Evolutionary conservation across 768 basidiomycete species (phyloP).

Genomic region (Artomyces pyxidatus): DNA sequence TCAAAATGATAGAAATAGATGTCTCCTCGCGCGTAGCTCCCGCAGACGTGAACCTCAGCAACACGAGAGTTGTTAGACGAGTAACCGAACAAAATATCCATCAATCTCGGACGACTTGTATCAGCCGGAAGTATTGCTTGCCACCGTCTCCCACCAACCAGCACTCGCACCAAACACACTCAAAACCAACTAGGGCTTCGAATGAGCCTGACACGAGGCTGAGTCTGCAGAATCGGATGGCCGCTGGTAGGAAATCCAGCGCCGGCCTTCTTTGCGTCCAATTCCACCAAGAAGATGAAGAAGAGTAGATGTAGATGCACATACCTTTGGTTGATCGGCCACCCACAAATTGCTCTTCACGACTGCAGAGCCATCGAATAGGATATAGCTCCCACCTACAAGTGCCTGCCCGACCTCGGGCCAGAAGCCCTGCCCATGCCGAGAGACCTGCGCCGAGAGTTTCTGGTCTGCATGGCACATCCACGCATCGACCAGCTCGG

Average conservation of each 20-base stretch:
- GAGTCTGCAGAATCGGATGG: constrained; percentile 22
- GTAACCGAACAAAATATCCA: constrained; percentile 27
- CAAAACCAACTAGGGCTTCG: constrained; percentile 62
- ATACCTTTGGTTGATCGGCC: constrained; percentile 43
- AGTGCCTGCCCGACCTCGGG: constrained; percentile 64
- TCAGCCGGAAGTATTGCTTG: constrained; percentile 60
- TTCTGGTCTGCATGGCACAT: constrained; percentile 94
- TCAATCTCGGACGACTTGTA: constrained; percentile 90
- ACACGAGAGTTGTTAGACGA: constrained; percentile 85
- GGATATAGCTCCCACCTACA: constrained; percentile 84
- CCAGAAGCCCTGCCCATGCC: constrained; percentile 66
- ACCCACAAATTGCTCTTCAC: constrained; percentile 42
- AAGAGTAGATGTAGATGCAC: constrained; percentile 25
- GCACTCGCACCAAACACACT: constrained; percentile 17
- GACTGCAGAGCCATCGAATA: constrained; percentile 61
- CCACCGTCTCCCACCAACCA: constrained; percentile 22
- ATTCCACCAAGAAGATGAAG: constrained; percentile 2
- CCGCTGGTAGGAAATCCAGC: constrained; percentile 62
- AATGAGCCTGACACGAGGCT: constrained; percentile 7
- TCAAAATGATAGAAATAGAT: constrained; percentile 28
- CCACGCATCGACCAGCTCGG: constrained; percentile 95
- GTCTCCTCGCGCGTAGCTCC: constrained; percentile 90
- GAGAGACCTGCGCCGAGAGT: constrained; percentile 61
- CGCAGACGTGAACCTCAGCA: constrained; percentile 55
- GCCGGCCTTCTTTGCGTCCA: constrained; percentile 94